These are phyloP conservation scores for Verticillium nonalfalfae DNA, from an alignment of 2,329 filamentous ascomycete species.

Conservation along the genomic window DNA sequence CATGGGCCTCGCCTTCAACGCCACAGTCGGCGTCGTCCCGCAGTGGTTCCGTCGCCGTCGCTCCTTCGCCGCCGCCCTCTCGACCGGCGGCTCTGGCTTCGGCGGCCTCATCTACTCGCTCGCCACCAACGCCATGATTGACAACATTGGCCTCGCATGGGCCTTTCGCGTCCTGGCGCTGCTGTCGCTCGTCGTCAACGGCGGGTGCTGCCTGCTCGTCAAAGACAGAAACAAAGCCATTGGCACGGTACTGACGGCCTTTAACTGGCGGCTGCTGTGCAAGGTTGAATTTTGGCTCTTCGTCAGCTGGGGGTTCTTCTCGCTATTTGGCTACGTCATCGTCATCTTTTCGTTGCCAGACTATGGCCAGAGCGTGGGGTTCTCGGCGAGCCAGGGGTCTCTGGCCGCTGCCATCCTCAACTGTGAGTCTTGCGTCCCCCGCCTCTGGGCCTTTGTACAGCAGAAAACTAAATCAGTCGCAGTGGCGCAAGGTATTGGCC, in stretches of 20 bases:
- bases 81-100: constrained; percentile 64
- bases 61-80: constrained; percentile 65
- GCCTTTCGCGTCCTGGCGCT: constrained; percentile 61
- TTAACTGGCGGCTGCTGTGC: constrained; percentile 57
- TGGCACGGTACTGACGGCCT: constrained; percentile 59
- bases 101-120: constrained; percentile 69
- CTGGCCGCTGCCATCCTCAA: constrained; percentile 70
- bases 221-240: constrained; percentile 67
- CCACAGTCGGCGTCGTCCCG: constrained; percentile 58
- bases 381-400: constrained; percentile 60
- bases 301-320: constrained; percentile 62
- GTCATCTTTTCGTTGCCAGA: constrained; percentile 72
- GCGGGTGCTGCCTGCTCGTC: constrained; percentile 56
- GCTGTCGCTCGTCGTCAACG: constrained; percentile 57
- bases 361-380: constrained; percentile 63
- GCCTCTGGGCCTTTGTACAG: no score
- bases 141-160: constrained; percentile 58
- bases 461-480: neutral
- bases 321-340: constrained; percentile 67
- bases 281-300: constrained; percentile 58
- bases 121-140: constrained; percentile 62
- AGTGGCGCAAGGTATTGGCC: constrained; percentile 57
- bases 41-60: constrained; percentile 69
- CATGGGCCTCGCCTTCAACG: constrained; percentile 71
- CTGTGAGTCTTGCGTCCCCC: constrained; percentile 32